Percentiles rank a stretch among this genome's conserved stretches.
Evolutionary conservation across 192 early-diverging fungal species (phyloP).

Genomic region (Entomortierella parvispora): DNA sequence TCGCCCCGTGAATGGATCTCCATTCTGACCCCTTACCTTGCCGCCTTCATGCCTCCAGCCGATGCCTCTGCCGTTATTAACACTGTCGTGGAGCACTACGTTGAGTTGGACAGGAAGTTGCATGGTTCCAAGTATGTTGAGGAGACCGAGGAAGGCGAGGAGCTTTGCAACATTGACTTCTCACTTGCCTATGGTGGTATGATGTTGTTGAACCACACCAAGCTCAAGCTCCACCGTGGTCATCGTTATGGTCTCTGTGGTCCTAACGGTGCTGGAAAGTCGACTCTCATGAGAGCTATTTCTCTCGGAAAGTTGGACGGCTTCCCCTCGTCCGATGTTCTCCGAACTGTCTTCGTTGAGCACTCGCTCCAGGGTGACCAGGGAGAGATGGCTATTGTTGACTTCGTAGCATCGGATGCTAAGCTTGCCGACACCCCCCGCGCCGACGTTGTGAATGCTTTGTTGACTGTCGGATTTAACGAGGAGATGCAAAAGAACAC

Average conservation of each 20-base stretch:
- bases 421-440: constrained; percentile 67
- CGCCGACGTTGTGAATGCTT: constrained; percentile 55
- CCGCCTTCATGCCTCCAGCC: constrained; percentile 66
- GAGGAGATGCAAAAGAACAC: constrained; percentile 68
- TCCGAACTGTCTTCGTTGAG: constrained; percentile 85
- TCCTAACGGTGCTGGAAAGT: constrained; percentile 87
- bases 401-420: constrained; percentile 72
- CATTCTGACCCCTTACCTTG: constrained; percentile 62
- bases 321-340: constrained; percentile 70
- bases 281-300: constrained; percentile 87
- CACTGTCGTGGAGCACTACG: constrained; percentile 60
- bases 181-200: constrained; percentile 85
- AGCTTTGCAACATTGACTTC: constrained; percentile 81
- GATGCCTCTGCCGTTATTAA: constrained; percentile 66
- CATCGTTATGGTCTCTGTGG: constrained; percentile 85
- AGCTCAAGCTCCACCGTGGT: constrained; percentile 74
- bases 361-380: constrained; percentile 79
- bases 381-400: constrained; percentile 75
- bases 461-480: constrained; percentile 78
- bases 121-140: constrained; percentile 50
- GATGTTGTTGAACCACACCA: constrained; percentile 79
- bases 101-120: constrained; percentile 59
- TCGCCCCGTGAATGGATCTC: constrained; percentile 61
- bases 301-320: constrained; percentile 83
- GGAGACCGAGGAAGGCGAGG: constrained; percentile 64